Evolutionary conservation across 805 yeast species (phyloP).

Genomic region (Candida easanensis): DNA sequence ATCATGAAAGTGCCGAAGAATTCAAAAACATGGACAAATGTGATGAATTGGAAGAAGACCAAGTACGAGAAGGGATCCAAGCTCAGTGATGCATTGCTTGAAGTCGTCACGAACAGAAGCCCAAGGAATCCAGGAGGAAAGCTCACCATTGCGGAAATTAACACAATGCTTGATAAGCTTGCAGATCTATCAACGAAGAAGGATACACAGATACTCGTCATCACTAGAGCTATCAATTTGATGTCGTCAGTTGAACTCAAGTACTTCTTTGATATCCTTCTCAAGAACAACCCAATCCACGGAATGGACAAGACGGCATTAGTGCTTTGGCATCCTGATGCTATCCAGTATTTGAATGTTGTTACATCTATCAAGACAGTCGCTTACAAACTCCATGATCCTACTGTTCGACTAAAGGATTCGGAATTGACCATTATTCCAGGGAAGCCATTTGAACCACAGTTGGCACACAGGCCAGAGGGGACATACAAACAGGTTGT

Average conservation of each 20-base stretch:
- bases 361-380: conserved; percentile 63
- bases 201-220: conserved; percentile 35
- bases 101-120: conserved; percentile 48
- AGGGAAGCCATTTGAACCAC: conserved; percentile 63
- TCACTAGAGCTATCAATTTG: conserved; percentile 48
- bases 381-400: conserved; percentile 55
- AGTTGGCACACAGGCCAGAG: conserved; percentile 58
- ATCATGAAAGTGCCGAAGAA: conserved; percentile 57
- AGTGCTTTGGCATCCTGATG: conserved; percentile 75
- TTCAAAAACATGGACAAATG: conserved; percentile 54
- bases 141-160: conserved; percentile 48
- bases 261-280: conserved; percentile 65
- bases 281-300: conserved; percentile 53
- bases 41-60: conserved; percentile 44
- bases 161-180: conserved; percentile 43
- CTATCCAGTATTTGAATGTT: conserved; percentile 57
- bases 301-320: conserved; percentile 60
- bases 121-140: conserved; percentile 35
- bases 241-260: conserved; percentile 62
- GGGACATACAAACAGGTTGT: conserved; percentile 48
- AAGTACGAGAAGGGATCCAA: conserved; percentile 35
- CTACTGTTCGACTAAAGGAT: conserved; percentile 39
- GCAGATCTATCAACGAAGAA: conserved; percentile 31
- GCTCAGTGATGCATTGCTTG: conserved; percentile 47
- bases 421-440: conserved; percentile 34